phyloP scores from a whole-genome alignment of 345 rosid genomes.

The Eucalyptus rudis region DNA sequence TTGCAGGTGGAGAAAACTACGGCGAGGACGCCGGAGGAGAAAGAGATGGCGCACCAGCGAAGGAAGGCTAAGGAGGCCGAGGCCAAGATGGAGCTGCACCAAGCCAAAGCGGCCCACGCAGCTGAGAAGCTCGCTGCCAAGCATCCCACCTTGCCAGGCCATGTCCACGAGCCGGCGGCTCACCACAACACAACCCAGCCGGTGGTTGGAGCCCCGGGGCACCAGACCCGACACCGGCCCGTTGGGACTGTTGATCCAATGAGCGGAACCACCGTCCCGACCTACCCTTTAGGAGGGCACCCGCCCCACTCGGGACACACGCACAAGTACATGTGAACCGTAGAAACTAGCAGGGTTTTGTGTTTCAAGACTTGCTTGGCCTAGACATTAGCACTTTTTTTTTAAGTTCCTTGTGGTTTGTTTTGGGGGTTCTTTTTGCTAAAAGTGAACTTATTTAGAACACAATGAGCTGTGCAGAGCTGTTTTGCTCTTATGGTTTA shows the following conservation, averaged over 20 bases:
- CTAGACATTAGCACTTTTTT: background rate
- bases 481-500: background rate
- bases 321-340: background rate
- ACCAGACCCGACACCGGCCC: background rate
- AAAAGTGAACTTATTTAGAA: background rate
- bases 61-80: conserved; percentile 52
- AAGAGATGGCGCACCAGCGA: conserved; percentile 40
- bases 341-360: background rate
- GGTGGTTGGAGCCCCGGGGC: background rate
- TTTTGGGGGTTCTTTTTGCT: background rate
- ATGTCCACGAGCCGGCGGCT: background rate
- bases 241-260: background rate
- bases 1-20: conserved; percentile 36
- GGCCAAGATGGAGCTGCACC: conserved; percentile 62
- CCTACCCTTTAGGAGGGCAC: conserved; percentile 7
- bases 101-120: conserved; percentile 51
- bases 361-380: background rate
- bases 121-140: conserved; percentile 17
- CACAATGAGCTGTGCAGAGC: background rate
- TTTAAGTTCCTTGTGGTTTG: background rate
- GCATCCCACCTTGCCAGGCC: background rate
- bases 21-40: conserved; percentile 45
- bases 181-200: background rate
- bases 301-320: background rate
- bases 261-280: background rate